A percentile compares a stretch with the other conserved stretches of the same genome.
Evolutionary conservation across 2,329 filamentous ascomycete genomes (phyloP).

Genomic region (Coleophoma crateriformis): DNA sequence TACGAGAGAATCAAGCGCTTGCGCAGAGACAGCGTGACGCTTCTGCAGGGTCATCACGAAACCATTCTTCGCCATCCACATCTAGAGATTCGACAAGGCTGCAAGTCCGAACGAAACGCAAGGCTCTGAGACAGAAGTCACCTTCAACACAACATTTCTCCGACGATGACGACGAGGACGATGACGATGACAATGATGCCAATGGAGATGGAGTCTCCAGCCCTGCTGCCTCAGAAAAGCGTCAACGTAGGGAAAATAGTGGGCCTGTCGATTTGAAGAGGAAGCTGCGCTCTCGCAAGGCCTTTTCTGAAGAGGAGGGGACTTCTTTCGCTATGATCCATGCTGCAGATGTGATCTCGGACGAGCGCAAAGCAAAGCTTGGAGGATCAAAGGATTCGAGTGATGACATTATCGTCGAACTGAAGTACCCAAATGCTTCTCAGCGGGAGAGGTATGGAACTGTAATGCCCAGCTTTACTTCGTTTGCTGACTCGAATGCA

Average conservation of each 20-base stretch:
- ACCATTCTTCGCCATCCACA: no score
- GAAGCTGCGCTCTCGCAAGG: conserved; percentile 16
- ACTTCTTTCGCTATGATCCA: conserved; percentile 42
- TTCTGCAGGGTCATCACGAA: conserved; percentile 1
- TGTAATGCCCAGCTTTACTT: background rate
- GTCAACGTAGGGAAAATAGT: conserved; percentile 10
- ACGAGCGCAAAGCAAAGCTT: conserved; percentile 44
- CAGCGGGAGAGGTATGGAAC: conserved; percentile 56
- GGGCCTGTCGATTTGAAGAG: conserved; percentile 17
- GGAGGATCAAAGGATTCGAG: conserved; percentile 39
- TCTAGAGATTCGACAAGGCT: conserved; percentile 4
- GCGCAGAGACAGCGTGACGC: background rate
- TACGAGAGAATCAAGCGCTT: background rate
- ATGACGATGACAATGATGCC: conserved; percentile 11
- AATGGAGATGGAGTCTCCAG: conserved; percentile 1
- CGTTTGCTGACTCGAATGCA: conserved; percentile 13
- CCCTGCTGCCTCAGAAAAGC: conserved; percentile 7
- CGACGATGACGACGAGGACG: conserved; percentile 11
- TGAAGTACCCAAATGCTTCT: conserved; percentile 80
- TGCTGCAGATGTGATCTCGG: conserved; percentile 49
- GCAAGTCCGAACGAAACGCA: conserved; percentile 9
- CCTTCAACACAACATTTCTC: conserved; percentile 12
- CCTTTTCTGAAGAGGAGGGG: conserved; percentile 17
- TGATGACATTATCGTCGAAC: conserved; percentile 54
- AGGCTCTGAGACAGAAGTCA: conserved; percentile 10